Percentiles rank a stretch among this genome's conserved stretches.
Evolutionary conservation across 2,329 filamentous ascomycete species (phyloP).

Genomic region (Pseudogymnoascus sp.): DNA sequence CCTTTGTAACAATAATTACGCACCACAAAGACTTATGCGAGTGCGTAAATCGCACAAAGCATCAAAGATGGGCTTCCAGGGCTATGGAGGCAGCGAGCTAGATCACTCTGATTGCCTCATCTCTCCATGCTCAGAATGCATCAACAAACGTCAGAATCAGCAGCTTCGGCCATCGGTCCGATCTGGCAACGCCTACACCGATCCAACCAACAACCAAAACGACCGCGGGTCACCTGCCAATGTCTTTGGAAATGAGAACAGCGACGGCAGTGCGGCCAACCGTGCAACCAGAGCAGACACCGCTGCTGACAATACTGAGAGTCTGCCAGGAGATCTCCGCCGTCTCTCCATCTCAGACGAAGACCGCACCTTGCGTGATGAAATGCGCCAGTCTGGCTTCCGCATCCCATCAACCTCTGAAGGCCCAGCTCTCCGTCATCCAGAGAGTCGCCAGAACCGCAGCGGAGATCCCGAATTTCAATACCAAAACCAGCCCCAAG

Average conservation of each 20-base stretch:
- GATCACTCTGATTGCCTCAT: background rate
- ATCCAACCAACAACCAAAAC: background rate
- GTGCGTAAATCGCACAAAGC: background rate
- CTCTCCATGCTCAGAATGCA: background rate
- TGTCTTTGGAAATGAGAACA: background rate
- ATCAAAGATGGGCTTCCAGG: constrained; percentile 1
- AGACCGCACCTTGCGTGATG: background rate
- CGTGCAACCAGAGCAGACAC: background rate
- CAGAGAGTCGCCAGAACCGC: background rate
- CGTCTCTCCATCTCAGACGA: background rate
- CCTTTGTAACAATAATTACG: background rate
- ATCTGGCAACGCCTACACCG: background rate
- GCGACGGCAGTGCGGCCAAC: background rate
- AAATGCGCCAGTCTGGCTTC: background rate
- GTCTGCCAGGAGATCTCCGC: background rate
- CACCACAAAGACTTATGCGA: background rate
- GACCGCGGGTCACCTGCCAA: background rate
- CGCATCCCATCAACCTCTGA: background rate
- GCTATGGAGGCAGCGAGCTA: background rate
- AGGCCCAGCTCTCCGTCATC: background rate
- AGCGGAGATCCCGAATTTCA: background rate
- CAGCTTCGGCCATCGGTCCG: background rate
- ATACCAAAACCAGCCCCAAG: background rate
- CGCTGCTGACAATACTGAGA: background rate
- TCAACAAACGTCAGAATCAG: background rate